Evolutionary conservation across 768 basidiomycete species (phyloP), one percentile per base, ranked within the genome.

Genomic region (Lenzites betulinus): DNA sequence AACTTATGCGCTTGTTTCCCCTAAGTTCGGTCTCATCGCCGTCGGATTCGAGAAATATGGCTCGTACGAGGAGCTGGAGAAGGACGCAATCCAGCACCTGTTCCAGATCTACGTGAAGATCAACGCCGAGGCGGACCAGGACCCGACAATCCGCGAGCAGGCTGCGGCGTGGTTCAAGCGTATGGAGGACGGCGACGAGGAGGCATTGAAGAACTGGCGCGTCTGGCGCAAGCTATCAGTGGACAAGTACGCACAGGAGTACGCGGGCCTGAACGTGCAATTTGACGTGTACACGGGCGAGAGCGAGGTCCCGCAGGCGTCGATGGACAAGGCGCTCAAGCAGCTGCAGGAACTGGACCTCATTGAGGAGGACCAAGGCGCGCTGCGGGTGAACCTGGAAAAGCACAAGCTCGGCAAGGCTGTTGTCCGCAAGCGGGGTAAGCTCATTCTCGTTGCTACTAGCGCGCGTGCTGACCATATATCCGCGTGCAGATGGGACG

Each of bases 201-300:
- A 77, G 11, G 89, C 93, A 2, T 82, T 98, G 36, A 80, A 78
- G 57, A 89, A 95, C 74, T 99, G 96, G 96, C 84, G 88, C 18
- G 83, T 88, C 60, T 99, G 95, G 93, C 89, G 96, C 25, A 87
- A 92, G 68, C 76, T 95, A 50, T 95, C 93, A 64, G 85, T 99
- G 68, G 86, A 86, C 69, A 93, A 93, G 75, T 96, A 98, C 75
- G 82, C 82, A 70, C 83, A 89, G 68, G 92, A 93, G 71, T 98
- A 97, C 75, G 88, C 85, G 2, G 82, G 91, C 26, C 75, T 98
- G 65, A 98, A 98, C 70, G 89, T 98, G 58, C 75, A 85, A 62
- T 98, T 98, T 66, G 94, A 98, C 71, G 83, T 89, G 26, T 98
- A 97, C 74, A 90, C 85, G 28, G 96, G 95, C 22, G 96, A 98